Base-by-base conservation (phyloP, 2,329 filamentous ascomycete genomes). In the Neonectria punicea region DNA sequence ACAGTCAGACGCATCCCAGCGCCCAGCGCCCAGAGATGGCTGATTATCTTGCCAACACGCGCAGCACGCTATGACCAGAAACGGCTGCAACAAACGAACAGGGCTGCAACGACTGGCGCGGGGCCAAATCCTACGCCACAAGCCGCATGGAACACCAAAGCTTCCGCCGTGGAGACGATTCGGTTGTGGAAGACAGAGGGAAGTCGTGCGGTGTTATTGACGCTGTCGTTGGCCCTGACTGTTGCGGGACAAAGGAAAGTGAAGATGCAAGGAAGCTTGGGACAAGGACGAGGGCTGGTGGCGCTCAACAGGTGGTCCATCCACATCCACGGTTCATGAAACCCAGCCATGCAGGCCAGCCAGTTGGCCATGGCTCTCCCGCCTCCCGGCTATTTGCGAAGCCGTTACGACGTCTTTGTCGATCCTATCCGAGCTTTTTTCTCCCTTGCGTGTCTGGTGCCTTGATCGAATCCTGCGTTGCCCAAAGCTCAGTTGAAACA, bases 391-490 rank as follows among this genome's bases (percentile, higher is more conserved):
- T 67, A 60, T 67, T 39, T 61, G 50, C 50, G 53, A 66, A 50
- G 53, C 62, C 57, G 61, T 61, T 61, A 44, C 47, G 53, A 58
- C 65, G 51, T 34, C 53, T 66, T 51, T 63, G 72, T 71, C 67
- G 70, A 74, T 73, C 72, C 34, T 58, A 68, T 68, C 65, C 68
- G 58, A 71, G 72, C 70, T 70, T 53, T 20, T 60, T 63, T 46
- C 44, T 58, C 53, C 62, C 65, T 62, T 62, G 60, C 58, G 60
- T 61, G 49, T 30, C 49, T 25, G 41, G 53, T 53, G 56, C 49
- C 49, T 39, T 34, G 61, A 55, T 63, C 51, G 20, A 46, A 44
- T 55, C 25, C 44, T 59, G 16, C 41, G 50, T 59, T 63, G 61
- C 61, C 61, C 61, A 63, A 63, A 55, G 61, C 61, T 59, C 51